A percentile compares a stretch with the other conserved stretches of the same genome.
Evolutionary conservation across 169 alveolate genomes (phyloP).

Genomic region (Neospora caninum): DNA sequence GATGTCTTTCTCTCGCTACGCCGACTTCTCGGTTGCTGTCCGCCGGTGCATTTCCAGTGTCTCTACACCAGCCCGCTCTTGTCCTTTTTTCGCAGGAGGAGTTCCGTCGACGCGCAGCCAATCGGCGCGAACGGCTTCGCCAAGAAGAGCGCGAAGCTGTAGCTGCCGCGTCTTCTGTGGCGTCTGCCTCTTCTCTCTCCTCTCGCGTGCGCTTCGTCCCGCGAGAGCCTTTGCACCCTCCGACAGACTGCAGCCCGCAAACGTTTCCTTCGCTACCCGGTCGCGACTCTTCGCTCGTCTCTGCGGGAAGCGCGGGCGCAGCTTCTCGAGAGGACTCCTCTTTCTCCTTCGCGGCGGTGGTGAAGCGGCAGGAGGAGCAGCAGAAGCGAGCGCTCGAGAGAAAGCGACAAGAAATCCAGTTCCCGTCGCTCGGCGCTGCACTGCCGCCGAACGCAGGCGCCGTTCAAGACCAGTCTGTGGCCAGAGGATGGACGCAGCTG

Average conservation of each 20-base stretch:
- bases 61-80: neutral
- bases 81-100: neutral
- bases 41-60: neutral
- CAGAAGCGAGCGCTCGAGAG: neutral
- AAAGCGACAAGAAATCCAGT: neutral
- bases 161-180: neutral
- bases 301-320: neutral
- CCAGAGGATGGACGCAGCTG: neutral
- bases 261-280: slow-evolving; percentile 14
- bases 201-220: neutral
- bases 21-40: neutral
- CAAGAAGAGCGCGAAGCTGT: slow-evolving; percentile 25
- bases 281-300: neutral
- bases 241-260: neutral
- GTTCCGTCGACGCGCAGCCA: neutral
- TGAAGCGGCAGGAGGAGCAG: neutral
- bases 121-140: neutral
- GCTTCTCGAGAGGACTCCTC: neutral
- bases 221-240: neutral
- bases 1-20: neutral
- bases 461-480: neutral
- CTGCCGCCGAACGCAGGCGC: neutral
- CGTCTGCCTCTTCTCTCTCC: neutral
- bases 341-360: neutral
- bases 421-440: neutral